Evolutionary conservation across 768 basidiomycete species (phyloP), one percentile per base, ranked within the genome.

Genomic region (Trametes maxima): DNA sequence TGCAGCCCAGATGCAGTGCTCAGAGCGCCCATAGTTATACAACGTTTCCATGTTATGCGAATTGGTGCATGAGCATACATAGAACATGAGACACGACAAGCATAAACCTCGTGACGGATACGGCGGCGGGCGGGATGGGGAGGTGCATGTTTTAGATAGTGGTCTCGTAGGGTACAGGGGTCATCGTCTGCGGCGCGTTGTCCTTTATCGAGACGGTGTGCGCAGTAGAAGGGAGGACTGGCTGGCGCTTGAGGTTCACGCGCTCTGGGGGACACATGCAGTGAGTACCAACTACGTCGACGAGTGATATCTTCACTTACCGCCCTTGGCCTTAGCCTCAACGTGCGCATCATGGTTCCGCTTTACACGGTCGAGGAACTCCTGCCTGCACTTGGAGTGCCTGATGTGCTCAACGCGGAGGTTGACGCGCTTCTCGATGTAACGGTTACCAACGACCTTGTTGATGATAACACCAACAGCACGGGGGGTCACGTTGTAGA

Each of bases 401-500:
- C 79, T 85, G 75, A 96, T 80, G 81, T 98, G 96, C 83, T 98
- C 96, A 71, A 95, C 84, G 66, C 93, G 91, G 80, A 97, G 79
- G 88, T 98, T 99, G 78, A 99, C 96, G 60, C 96, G 92, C 85
- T 99, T 99, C 83, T 98, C 95, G 59, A 99, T 79, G 88, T 96
- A 99, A 69, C 97, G 93, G 82, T 95, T 95, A 67, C 96, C 96
- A 72, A 99, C 96, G 73, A 98, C 84, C 79, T 99, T 99, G 90
- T 96, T 87, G 64, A 96, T 88, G 76, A 98, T 95, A 64, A 99
- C 90, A 75, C 96, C 95, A 68, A 98, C 95, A 51, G 94, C 90
- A 55, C 87, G 84, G 60, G 92, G 92, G 43, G 96, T 94, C 66
- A 99, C 95, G 80, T 99, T 99, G 87, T 97, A 98, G 68, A 99